These are phyloP conservation scores for Porcisia hertigi DNA, from an alignment of 208 protist genomes.

Conservation along the genomic window DNA sequence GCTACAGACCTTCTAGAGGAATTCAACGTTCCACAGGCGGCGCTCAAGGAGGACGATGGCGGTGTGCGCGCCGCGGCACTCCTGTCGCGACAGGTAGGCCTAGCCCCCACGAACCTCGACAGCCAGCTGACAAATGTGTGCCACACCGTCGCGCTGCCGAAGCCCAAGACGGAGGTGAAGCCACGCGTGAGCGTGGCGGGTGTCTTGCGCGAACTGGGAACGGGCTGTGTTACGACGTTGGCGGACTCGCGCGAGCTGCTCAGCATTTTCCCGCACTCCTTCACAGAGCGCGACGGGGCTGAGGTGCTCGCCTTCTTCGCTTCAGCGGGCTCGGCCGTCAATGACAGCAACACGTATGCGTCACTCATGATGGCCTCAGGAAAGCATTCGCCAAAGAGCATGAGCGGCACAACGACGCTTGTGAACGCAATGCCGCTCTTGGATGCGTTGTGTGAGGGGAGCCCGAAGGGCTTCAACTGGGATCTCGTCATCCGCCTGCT, in stretches of 20 bases:
- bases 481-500: conserved; percentile 74
- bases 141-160: conserved; percentile 26
- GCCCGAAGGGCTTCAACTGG: conserved; percentile 62
- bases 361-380: conserved; percentile 71
- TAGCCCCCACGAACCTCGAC: conserved; percentile 43
- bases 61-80: conserved; percentile 53
- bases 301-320: conserved; percentile 88
- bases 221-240: conserved; percentile 80
- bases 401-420: conserved; percentile 54
- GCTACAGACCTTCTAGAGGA: conserved; percentile 60
- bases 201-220: conserved; percentile 82
- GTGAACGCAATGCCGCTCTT: conserved; percentile 80
- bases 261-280: conserved; percentile 69
- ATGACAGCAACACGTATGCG: conserved; percentile 77
- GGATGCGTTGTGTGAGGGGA: conserved; percentile 62
- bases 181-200: conserved; percentile 73
- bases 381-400: conserved; percentile 52
- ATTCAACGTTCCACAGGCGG: conserved; percentile 50
- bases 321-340: conserved; percentile 60
- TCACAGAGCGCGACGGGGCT: conserved; percentile 82
- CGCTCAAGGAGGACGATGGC: conserved; percentile 62
- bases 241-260: conserved; percentile 82
- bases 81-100: conserved; percentile 63
- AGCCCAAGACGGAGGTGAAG: conserved; percentile 26
- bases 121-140: conserved; percentile 48